phyloP scores from a whole-genome alignment of 1,139 yeast genomes.

The Diutina ranongensis region DNA sequence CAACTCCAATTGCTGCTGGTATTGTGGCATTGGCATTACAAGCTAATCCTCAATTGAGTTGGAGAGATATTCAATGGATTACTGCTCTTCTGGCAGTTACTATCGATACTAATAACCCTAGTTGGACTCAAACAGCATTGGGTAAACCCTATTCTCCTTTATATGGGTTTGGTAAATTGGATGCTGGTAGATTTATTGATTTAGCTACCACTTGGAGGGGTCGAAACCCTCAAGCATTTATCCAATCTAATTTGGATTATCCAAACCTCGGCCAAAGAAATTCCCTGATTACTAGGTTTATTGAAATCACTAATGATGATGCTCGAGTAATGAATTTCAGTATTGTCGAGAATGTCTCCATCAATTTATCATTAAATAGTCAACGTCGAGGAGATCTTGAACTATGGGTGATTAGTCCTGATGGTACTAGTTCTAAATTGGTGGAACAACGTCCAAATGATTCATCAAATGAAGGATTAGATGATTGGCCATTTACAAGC shows the following conservation, averaged over 20 bases:
- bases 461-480: neutral
- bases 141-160: constrained; percentile 68
- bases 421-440: neutral
- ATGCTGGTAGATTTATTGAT: constrained; percentile 67
- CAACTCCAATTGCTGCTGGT: constrained; percentile 97
- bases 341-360: constrained; percentile 75
- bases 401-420: neutral
- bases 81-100: constrained; percentile 66
- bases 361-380: constrained; percentile 61
- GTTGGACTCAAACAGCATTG: constrained; percentile 53
- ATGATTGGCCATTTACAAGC: neutral
- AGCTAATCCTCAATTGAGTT: constrained; percentile 76
- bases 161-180: constrained; percentile 90
- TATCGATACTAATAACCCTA: constrained; percentile 52
- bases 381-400: constrained; percentile 47
- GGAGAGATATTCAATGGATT: constrained; percentile 95
- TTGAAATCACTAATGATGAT: constrained; percentile 38
- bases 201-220: constrained; percentile 69
- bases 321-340: constrained; percentile 50
- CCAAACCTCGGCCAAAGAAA: constrained; percentile 15
- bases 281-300: constrained; percentile 13
- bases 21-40: constrained; percentile 71
- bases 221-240: constrained; percentile 89
- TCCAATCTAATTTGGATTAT: constrained; percentile 32
- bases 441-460: neutral